These are phyloP conservation scores for Pythium guiyangense DNA, from an alignment of 352 stramenopile species.

Conservation along the genomic window DNA sequence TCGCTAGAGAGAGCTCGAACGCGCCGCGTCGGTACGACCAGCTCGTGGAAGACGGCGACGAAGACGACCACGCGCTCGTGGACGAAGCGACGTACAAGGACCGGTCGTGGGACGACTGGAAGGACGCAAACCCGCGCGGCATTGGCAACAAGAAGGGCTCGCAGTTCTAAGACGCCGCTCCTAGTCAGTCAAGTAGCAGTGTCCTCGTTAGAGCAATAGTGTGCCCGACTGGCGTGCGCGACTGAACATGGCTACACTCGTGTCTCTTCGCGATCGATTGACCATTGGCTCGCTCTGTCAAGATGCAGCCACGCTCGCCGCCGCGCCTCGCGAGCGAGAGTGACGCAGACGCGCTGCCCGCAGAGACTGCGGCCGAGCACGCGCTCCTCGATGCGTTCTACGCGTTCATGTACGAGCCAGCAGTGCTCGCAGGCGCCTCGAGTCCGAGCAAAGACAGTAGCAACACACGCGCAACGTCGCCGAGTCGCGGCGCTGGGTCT, in stretches of 20 bases:
- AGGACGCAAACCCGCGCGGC: slow-evolving; percentile 93
- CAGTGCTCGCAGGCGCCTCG: slow-evolving; percentile 24
- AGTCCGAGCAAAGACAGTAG: slow-evolving; percentile 23
- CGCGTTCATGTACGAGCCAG: slow-evolving; percentile 52
- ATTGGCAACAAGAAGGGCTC: slow-evolving; percentile 96
- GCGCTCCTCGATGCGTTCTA: slow-evolving; percentile 54
- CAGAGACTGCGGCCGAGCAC: slow-evolving; percentile 19
- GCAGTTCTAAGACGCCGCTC: slow-evolving; percentile 93
- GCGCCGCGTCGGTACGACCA: slow-evolving; percentile 90
- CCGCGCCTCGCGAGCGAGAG: background rate
- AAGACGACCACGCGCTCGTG: slow-evolving; percentile 91
- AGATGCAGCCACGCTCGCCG: too few species aligned
- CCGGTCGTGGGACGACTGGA: slow-evolving; percentile 96
- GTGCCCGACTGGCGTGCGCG: too few species aligned
- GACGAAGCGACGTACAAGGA: slow-evolving; percentile 92
- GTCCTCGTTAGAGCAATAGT: too few species aligned
- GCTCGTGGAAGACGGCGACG: slow-evolving; percentile 92
- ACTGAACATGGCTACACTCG: too few species aligned
- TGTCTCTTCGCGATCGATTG: too few species aligned
- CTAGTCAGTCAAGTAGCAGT: too few species aligned
- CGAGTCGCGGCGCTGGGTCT: slow-evolving; percentile 13
- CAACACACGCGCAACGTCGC: slow-evolving; percentile 17
- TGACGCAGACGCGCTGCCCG: slow-evolving; percentile 8
- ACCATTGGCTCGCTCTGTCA: too few species aligned
- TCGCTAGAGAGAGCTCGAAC: slow-evolving; percentile 46